Base-by-base conservation (phyloP, 352 stramenopile species). In the Phytophthora sojae region DNA sequence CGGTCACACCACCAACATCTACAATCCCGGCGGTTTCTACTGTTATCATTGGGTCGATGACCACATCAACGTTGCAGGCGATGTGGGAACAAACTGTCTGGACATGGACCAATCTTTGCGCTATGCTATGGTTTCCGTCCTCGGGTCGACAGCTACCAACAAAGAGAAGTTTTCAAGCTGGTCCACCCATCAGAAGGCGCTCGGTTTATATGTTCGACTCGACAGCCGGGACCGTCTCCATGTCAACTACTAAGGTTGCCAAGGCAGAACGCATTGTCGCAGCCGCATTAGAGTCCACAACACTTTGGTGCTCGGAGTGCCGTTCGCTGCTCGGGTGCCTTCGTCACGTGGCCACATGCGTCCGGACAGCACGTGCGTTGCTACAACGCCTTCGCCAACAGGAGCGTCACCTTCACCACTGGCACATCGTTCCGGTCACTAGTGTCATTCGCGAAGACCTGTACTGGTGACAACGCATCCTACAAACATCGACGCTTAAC, bases 11-110 rank as follows among this genome's bases (percentile, higher is more conserved):
- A 37, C 17, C 1, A 32, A 39, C 19, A 9, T 8, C 4, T 21
- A 19, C 1, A 23, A 25, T n/a, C 0, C 15, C 6, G 17, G 3
- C 6, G 17, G 15, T 14, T 64, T 54, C 11, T 79, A 69, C 35
- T 44, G 3, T 2, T 78, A 71, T 25, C 57, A 70, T 42, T 75
- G 66, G 61, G 61, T 78, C 0, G 66, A 75, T 19, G 71, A 69
- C 44, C 61, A 75, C 42, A 50, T 72, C 11, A 63, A 54, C 15
- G 71, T 75, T 29, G 29, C 56, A 11, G 37, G 25, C 3, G 54
- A 54, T 21, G 30, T 64, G 6, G 53, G 51, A 2, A 35, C 39
- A 32, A 57, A 69, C n/a, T 69, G 42, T 11, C 2, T 11, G 1
- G 54, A 53, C 14, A 21, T 57, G 3, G 61, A 74, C 15, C 57